These are phyloP conservation scores for Gypsophila paniculata DNA, from an alignment of 179 eudicot species.

Conservation along the genomic window DNA sequence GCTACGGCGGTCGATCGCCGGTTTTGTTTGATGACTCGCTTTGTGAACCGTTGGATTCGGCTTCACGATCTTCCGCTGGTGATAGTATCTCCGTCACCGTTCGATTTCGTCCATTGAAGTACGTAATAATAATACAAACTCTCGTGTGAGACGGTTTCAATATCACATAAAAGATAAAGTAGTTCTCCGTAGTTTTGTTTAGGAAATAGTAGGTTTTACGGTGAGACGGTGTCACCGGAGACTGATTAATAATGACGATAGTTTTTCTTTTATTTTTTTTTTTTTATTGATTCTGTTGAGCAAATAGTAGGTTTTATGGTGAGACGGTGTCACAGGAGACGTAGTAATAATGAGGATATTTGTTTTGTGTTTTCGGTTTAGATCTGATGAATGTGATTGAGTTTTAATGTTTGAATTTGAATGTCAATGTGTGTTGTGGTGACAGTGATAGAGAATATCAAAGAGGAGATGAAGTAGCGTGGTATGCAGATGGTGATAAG, in stretches of 20 bases:
- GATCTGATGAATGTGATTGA: conserved; percentile 30
- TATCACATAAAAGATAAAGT: too few relatives aligned
- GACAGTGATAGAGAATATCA: conserved; percentile 78
- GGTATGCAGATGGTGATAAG: conserved; percentile 93
- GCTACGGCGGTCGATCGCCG: conserved; percentile 35
- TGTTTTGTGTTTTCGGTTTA: background rate
- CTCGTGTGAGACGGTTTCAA: too few relatives aligned
- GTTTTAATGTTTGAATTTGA: background rate
- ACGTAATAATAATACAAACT: background rate
- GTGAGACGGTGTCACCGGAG: too few relatives aligned
- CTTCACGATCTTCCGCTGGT: conserved; percentile 42
- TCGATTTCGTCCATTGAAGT: conserved; percentile 94
- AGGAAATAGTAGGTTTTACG: too few relatives aligned
- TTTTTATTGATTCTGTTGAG: too few relatives aligned
- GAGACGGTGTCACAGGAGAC: too few relatives aligned
- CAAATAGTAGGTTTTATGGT: too few relatives aligned
- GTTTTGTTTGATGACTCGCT: conserved; percentile 47
- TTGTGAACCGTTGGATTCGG: conserved; percentile 49
- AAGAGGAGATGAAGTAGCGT: conserved; percentile 75
- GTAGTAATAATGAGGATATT: background rate
- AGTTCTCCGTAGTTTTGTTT: too few relatives aligned
- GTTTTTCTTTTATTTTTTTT: too few relatives aligned
- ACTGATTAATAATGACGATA: too few relatives aligned
- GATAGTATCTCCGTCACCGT: conserved; percentile 96
- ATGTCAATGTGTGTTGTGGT: background rate